Conservation (phyloP, 2,329 filamentous ascomycete genomes). For the Didymella keratinophila region DNA sequence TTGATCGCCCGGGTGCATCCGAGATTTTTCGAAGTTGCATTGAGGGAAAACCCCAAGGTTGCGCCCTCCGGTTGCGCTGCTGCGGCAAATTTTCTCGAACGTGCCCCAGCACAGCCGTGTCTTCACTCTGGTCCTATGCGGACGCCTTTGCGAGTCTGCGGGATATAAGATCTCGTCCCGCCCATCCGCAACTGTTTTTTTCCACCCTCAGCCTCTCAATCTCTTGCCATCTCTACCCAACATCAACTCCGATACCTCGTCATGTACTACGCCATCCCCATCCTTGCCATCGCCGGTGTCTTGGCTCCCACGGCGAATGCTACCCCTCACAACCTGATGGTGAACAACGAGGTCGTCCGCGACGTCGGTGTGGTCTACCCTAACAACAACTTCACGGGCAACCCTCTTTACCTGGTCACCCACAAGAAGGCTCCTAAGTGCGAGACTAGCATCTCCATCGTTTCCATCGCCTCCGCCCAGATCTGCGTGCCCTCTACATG, state of each 20-base stretch:
- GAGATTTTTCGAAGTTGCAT: not conserved
- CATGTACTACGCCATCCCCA: not conserved
- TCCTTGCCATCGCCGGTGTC: not conserved
- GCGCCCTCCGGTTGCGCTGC: not conserved
- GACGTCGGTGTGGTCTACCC: slow-evolving; percentile 31
- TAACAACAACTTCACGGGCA: slow-evolving; percentile 20
- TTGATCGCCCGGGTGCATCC: not conserved
- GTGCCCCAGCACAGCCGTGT: not conserved
- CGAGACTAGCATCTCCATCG: slow-evolving; percentile 10
- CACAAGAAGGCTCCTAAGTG: slow-evolving; percentile 21
- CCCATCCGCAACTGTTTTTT: not conserved
- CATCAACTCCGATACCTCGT: not conserved
- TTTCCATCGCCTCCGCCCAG: slow-evolving; percentile 1
- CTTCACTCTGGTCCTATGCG: not conserved
- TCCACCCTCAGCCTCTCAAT: not conserved
- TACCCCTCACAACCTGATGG: slow-evolving; percentile 32
- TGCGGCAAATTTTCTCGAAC: not conserved
- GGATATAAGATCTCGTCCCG: not conserved
- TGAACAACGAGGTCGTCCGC: slow-evolving; percentile 24
- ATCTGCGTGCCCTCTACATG: slow-evolving; percentile 9
- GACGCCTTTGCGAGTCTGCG: not conserved
- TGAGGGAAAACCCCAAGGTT: not conserved
- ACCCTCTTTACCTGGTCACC: slow-evolving; percentile 22
- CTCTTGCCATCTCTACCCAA: not conserved
- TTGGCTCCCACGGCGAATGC: slow-evolving; percentile 2